Percentiles rank a stretch among this genome's conserved stretches.
Evolutionary conservation across 257 asterid genomes (phyloP).

Genomic region (Ligustrum vulgare): DNA sequence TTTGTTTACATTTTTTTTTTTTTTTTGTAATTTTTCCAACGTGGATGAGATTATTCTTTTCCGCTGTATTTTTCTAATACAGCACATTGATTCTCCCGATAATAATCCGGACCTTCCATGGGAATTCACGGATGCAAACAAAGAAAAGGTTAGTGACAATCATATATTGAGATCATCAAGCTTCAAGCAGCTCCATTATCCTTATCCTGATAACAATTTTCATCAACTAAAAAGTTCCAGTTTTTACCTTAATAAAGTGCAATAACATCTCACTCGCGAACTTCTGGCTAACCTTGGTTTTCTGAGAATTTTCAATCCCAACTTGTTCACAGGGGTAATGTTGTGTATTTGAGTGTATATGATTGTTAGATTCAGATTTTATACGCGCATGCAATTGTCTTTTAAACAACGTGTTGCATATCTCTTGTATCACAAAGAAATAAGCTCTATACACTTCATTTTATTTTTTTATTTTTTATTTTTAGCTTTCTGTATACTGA

Average conservation of each 20-base stretch:
- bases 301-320: no score
- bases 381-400: no score
- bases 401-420: no score
- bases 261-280: no score
- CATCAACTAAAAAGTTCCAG: not conserved
- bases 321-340: no score
- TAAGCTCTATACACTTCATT: no score
- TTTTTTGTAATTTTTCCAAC: not conserved
- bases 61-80: slow-evolving; percentile 22
- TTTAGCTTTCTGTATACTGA: no score
- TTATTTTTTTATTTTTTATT: no score
- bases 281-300: not conserved
- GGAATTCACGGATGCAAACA: slow-evolving; percentile 71
- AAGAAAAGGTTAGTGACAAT: slow-evolving; percentile 56
- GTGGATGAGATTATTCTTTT: slow-evolving; percentile 1
- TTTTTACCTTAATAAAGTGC: not conserved
- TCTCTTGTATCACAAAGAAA: no score
- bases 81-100: slow-evolving; percentile 87
- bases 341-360: no score
- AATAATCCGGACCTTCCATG: slow-evolving; percentile 80
- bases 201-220: not conserved
- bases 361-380: no score
- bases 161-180: slow-evolving; percentile 5
- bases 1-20: not conserved
- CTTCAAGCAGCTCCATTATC: slow-evolving; percentile 6